phyloP scores from a whole-genome alignment of 495 filamentous ascomycete genomes.

The Podospora fimiseda region DNA sequence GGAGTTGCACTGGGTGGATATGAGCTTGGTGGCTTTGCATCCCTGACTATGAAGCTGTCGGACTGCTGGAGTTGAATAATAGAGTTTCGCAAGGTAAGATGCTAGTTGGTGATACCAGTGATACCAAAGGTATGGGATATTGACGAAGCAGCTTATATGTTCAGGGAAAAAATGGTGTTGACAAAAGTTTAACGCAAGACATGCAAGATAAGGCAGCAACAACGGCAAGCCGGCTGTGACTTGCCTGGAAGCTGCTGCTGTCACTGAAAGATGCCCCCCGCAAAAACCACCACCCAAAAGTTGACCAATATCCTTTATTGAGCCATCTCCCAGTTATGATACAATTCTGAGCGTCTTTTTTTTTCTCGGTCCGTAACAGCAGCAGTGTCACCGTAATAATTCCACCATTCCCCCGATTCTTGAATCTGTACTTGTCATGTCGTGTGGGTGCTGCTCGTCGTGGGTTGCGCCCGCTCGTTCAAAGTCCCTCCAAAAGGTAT shows the following conservation, averaged over 20 bases:
- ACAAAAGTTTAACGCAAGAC: too few relatives aligned
- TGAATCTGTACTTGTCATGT: background rate
- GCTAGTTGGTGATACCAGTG: too few relatives aligned
- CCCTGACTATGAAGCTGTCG: too few relatives aligned
- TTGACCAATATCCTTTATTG: constrained; percentile 17
- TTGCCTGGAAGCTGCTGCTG: background rate
- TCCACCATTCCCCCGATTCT: background rate
- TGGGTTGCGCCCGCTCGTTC: background rate
- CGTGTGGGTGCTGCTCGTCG: background rate
- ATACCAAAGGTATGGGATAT: too few relatives aligned
- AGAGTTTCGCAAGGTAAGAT: too few relatives aligned
- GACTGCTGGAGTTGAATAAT: too few relatives aligned
- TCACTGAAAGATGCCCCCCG: background rate
- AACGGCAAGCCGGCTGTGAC: background rate
- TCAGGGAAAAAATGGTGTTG: too few relatives aligned
- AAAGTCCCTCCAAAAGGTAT: background rate
- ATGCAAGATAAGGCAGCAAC: background rate
- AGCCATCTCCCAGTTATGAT: constrained; percentile 20
- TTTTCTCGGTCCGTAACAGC: background rate
- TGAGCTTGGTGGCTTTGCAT: too few relatives aligned
- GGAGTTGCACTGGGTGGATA: background rate
- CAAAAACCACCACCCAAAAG: background rate
- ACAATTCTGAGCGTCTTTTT: constrained; percentile 11
- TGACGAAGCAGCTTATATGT: too few relatives aligned
- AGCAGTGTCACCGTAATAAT: background rate